Evolutionary conservation across 2,329 filamentous ascomycete genomes (phyloP).

Genomic region (Zarea fungicola): DNA sequence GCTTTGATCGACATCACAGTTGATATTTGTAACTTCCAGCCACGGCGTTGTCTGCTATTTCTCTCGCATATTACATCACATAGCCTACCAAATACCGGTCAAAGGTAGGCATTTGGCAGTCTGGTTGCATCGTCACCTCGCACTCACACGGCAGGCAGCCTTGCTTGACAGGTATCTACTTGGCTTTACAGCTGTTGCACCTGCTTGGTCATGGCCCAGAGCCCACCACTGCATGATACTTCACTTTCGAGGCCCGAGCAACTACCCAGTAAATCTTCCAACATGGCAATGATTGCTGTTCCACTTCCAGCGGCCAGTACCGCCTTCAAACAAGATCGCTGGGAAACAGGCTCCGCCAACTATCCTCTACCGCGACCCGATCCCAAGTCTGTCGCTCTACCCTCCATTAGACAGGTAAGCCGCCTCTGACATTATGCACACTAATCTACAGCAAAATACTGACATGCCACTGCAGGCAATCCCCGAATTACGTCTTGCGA

Average conservation of each 20-base stretch:
- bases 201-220: slow-evolving; percentile 34
- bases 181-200: background rate
- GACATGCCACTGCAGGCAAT: slow-evolving; percentile 33
- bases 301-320: slow-evolving; percentile 36
- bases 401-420: slow-evolving; percentile 48
- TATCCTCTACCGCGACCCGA: slow-evolving; percentile 32
- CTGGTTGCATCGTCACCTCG: background rate
- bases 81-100: background rate
- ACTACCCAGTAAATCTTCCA: slow-evolving; percentile 24
- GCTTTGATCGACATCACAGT: background rate
- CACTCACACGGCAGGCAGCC: background rate
- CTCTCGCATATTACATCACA: too few relatives aligned
- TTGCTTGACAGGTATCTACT: slow-evolving; percentile 3
- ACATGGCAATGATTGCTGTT: slow-evolving; percentile 48
- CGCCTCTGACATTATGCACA: background rate
- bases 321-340: slow-evolving; percentile 36
- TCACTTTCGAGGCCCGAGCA: slow-evolving; percentile 24
- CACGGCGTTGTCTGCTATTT: too few relatives aligned
- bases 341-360: slow-evolving; percentile 33
- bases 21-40: background rate
- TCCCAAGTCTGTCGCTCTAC: slow-evolving; percentile 39
- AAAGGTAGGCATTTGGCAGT: background rate
- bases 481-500: slow-evolving; percentile 37
- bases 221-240: slow-evolving; percentile 27
- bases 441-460: slow-evolving; percentile 11